Evolutionary conservation across 768 basidiomycete species (phyloP), one percentile per base, ranked within the genome.

Genomic region (Tubosaeta brunneosetosa): DNA sequence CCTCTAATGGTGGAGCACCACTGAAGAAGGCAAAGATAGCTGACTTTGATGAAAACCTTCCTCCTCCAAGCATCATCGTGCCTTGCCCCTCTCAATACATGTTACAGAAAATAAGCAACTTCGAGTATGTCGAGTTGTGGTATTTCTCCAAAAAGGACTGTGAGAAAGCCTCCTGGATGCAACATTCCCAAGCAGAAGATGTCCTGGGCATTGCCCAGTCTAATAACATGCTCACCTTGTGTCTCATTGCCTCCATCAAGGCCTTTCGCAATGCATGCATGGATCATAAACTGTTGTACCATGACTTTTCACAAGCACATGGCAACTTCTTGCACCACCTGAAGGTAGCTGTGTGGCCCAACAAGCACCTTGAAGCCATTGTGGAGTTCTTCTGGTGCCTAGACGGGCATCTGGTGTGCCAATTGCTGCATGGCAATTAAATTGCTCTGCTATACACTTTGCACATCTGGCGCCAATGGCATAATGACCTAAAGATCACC

Each of bases 271-370:
- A 63, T 63, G 47, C 55, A 55, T 2, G 46, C 59, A 5, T 53
- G 66, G 14, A 34, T 55, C 10, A 66, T 61, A 53, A 22, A 63
- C 25, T 58, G 62, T 55, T 8, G 29, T 59, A 9, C 19, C 19
- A 10, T 4, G 22, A 8, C 25, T 41, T 22, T 10, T 22, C 17
- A n/a, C 40, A 41, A 1, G 66, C 53, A 2, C 59, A 58, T 10
- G 57, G 53, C n/a, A 45, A 22, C 17, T 57, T 47, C 49, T 47
- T 55, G 0, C 22, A 44, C 12, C 16, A 47, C 5, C 8, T 50
- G 3, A 19, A 45, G n/a, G 19, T 42, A 2, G 26, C 41, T 0
- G 29, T 13, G 2, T 55, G 57, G 53, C 31, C 25, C 0, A 14
- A 43, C 2, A n/a, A 12, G 26, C 34, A 52, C 16, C 4, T 55